Conservation (phyloP, 306 rosid genomes). For the Cucumis melo region DNA sequence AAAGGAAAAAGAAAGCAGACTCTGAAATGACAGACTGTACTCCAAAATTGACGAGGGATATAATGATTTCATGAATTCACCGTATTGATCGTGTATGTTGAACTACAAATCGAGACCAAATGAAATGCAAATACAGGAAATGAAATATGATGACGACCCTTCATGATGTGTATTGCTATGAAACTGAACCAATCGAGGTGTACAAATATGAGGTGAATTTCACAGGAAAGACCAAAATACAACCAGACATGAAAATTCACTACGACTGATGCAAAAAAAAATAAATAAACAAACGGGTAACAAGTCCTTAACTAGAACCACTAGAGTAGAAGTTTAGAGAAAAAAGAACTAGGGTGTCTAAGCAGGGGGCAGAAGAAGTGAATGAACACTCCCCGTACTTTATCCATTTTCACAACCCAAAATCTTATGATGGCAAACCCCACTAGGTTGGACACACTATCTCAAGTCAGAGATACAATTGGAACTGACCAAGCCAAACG, state of each 20-base stretch:
- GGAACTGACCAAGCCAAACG: background rate
- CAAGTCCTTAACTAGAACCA: background rate
- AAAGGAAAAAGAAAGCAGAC: background rate
- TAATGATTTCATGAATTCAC: constrained; percentile 42
- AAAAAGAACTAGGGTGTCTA: background rate
- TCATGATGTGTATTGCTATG: constrained; percentile 16
- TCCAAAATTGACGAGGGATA: constrained; percentile 2
- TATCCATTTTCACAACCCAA: constrained; percentile 1
- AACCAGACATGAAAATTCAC: constrained; percentile 13
- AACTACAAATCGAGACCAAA: constrained; percentile 15
- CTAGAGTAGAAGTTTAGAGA: background rate
- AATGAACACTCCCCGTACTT: constrained; percentile 2
- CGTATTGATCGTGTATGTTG: constrained; percentile 23
- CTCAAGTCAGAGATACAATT: constrained; percentile 1
- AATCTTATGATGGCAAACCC: background rate
- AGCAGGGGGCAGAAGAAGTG: background rate
- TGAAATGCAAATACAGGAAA: constrained; percentile 31
- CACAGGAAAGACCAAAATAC: background rate
- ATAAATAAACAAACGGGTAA: background rate
- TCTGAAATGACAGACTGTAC: background rate
- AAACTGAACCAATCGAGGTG: constrained; percentile 7
- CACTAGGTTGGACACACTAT: constrained; percentile 7
- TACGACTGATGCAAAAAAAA: constrained; percentile 6
- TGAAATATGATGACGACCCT: constrained; percentile 14
- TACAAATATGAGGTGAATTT: constrained; percentile 5